These are phyloP conservation scores for Setomelanomma holmii DNA, from an alignment of 2,329 filamentous ascomycete genomes.

Conservation along the genomic window DNA sequence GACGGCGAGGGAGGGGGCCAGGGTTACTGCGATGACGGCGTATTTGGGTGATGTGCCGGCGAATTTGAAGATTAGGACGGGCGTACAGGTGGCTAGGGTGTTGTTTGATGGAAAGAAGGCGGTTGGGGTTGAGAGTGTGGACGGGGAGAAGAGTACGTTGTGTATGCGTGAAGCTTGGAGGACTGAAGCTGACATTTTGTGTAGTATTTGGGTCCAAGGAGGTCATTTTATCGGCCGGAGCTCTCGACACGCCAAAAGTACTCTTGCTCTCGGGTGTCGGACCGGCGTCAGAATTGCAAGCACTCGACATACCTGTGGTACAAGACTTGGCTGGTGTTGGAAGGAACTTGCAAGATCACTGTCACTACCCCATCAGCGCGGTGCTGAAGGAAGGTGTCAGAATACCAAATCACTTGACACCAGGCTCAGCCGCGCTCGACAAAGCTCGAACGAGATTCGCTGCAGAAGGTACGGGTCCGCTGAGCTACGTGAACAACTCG, in stretches of 20 bases:
- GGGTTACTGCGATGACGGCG: conserved; percentile 1
- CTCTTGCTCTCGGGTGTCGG: conserved; percentile 69
- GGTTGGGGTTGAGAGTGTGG: conserved; percentile 1
- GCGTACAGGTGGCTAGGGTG: conserved; percentile 1
- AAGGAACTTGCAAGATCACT: conserved; percentile 7
- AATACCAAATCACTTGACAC: neutral
- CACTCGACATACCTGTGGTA: conserved; percentile 59
- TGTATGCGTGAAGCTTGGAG: neutral
- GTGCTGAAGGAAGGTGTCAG: neutral
- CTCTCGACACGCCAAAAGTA: conserved; percentile 48
- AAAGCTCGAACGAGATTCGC: neutral
- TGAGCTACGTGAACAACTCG: conserved; percentile 1
- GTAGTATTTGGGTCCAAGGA: conserved; percentile 3
- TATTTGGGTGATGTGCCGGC: neutral
- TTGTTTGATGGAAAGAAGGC: neutral
- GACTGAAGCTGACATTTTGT: neutral
- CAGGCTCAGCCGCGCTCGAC: conserved; percentile 1
- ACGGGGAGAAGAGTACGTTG: conserved; percentile 1
- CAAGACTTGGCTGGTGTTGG: conserved; percentile 61
- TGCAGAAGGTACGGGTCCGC: neutral
- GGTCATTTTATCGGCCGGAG: conserved; percentile 1
- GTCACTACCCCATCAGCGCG: conserved; percentile 3
- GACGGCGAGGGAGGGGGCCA: neutral
- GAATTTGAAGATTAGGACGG: neutral
- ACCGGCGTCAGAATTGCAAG: conserved; percentile 57